Percentiles rank a stretch among this genome's conserved stretches.
phyloP scores from a whole-genome alignment of 371 early-diverging fungal species.

The Apophysomyces elegans region DNA sequence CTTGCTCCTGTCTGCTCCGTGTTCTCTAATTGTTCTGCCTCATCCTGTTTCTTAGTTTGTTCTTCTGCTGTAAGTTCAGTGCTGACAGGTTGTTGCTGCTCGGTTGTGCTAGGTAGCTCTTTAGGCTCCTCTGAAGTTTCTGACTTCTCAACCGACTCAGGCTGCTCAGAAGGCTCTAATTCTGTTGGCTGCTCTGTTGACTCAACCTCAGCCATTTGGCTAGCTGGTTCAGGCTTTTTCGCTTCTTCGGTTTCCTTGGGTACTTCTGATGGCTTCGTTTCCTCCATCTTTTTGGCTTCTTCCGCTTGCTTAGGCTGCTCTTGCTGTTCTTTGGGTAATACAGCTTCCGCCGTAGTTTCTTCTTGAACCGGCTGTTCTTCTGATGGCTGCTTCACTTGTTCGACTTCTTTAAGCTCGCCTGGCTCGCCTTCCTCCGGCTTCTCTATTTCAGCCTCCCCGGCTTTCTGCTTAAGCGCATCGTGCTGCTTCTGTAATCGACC shows the following conservation, averaged over 20 bases:
- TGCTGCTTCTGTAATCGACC: constrained; percentile 24
- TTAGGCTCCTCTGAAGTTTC: not conserved
- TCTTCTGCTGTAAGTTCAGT: not conserved
- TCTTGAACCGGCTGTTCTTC: not conserved
- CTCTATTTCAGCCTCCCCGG: not conserved
- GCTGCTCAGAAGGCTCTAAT: not conserved
- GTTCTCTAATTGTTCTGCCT: not conserved
- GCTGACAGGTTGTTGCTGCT: not conserved
- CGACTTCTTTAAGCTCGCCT: not conserved
- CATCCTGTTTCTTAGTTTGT: not conserved
- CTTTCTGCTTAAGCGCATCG: constrained; percentile 12
- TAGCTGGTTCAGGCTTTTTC: not conserved
- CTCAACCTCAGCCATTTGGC: not conserved
- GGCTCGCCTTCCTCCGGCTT: not conserved
- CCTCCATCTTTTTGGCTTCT: not conserved
- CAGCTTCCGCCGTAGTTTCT: not conserved
- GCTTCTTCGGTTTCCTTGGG: not conserved
- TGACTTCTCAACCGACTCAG: not conserved
- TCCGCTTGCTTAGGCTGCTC: not conserved
- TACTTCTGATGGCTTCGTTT: not conserved
- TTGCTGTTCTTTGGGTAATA: not conserved
- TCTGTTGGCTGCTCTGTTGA: not conserved
- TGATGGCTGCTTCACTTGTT: not conserved
- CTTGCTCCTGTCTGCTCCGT: not conserved
- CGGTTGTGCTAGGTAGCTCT: not conserved